Conservation (phyloP, 257 asterid genomes). For the Solanum pinnatisectum region DNA sequence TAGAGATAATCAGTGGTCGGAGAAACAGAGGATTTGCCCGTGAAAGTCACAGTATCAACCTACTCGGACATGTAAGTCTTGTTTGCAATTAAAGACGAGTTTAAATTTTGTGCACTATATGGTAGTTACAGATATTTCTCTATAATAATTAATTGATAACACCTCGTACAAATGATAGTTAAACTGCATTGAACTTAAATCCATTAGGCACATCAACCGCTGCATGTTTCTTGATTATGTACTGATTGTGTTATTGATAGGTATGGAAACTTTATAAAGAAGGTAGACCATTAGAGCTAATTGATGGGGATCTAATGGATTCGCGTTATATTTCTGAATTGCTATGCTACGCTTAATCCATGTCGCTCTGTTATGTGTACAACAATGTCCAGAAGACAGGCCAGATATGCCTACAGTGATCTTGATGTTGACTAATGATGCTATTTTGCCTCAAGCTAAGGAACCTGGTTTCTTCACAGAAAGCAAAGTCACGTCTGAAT, state of each 20-base stretch:
- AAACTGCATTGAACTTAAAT: not conserved
- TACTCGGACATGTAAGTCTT: slow-evolving; percentile 21
- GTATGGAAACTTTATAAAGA: slow-evolving; percentile 6
- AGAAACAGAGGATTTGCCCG: not conserved
- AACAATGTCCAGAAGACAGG: slow-evolving; percentile 1
- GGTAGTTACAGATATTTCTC: not conserved
- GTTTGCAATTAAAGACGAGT: not conserved
- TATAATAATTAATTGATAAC: not conserved
- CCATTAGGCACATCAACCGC: not conserved
- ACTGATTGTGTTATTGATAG: not conserved
- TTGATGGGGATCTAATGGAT: not conserved
- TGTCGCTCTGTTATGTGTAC: not conserved
- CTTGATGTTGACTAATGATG: not conserved
- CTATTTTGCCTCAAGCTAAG: not conserved
- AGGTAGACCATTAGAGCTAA: not conserved
- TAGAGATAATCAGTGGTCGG: slow-evolving; percentile 17
- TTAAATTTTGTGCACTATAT: not conserved
- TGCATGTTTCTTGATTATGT: not conserved
- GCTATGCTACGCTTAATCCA: not conserved
- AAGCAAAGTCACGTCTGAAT: slow-evolving; percentile 1
- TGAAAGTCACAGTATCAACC: slow-evolving; percentile 13
- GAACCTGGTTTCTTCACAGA: slow-evolving; percentile 2
- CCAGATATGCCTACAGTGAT: not conserved
- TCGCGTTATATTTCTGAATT: not conserved
- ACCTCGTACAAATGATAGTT: not conserved